Evolutionary conservation across 2,329 filamentous ascomycete genomes (phyloP), one percentile per base, ranked within the genome.

Genomic region (Xylariomycetidae sp.): DNA sequence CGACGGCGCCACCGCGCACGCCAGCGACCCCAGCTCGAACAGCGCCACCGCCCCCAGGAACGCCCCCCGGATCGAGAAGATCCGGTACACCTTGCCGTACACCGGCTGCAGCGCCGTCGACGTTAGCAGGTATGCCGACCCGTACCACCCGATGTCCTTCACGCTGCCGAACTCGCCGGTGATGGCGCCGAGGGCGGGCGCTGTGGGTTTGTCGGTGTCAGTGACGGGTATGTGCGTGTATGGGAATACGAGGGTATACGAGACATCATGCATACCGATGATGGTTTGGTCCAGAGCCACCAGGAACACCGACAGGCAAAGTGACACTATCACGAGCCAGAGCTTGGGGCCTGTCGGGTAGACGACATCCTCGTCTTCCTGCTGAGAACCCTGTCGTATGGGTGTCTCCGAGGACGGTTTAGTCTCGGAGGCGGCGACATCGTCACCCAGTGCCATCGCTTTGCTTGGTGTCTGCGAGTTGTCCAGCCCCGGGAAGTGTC

Each of bases 11-110:
- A 59, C 38, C 35, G 54, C 73, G 39, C 72, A 76, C 7, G 78
- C 49, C 2, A 68, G 43, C 0, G 67, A 72, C 1, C 74, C 74
- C 12, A 73, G 18, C 43, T 75, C 70, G 37, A 78, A 77, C 22
- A 73, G 31, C 18, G 52, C 35, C 13, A 77, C 53, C 14, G 67
- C 61, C 25, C 24, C 19, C 3, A 61, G 29, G 18, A 39, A 44
- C 13, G 32, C 22, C 37, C 42, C 42, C 39, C 40, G 6, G 26
- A 29, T 18, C 14, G 16, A 17, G 13, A 29, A 22, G 29, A 15
- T 4, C 7, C 10, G 7, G 19, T 22, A 31, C 4, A 31, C 12
- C 12, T 23, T 22, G 10, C 29, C 29, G 18, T 12, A 15, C 10
- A 31, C 10, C n/a, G 16, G 29, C 29, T 31, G 29, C 3, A 31